Conservation (phyloP, 2,329 filamentous ascomycete species). For the Ploettnerulaceae sp. region DNA sequence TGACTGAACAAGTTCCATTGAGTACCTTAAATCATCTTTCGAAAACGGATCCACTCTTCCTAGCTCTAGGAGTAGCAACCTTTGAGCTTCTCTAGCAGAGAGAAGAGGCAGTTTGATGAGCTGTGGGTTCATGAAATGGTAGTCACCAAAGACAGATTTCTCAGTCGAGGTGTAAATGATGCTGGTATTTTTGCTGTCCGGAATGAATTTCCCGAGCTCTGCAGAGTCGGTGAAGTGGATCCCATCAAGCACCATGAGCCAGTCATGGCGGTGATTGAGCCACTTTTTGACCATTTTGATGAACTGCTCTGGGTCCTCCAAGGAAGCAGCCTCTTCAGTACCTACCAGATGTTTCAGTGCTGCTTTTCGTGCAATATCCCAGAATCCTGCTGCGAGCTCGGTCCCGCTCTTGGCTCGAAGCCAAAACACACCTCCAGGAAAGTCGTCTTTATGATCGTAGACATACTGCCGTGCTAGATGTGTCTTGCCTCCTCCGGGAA, state of each 20-base stretch:
- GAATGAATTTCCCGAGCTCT: constrained; percentile 56
- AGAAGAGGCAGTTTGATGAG: constrained; percentile 52
- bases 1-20: constrained; percentile 56
- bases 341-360: constrained; percentile 37
- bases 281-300: constrained; percentile 55
- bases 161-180: constrained; percentile 67
- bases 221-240: constrained; percentile 55
- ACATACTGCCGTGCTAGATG: constrained; percentile 65
- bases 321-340: constrained; percentile 31
- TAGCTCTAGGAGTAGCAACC: constrained; percentile 58
- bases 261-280: constrained; percentile 57
- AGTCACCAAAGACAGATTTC: constrained; percentile 49
- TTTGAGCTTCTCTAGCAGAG: constrained; percentile 51
- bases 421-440: constrained; percentile 66
- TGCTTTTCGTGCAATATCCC: constrained; percentile 58
- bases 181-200: constrained; percentile 55
- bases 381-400: constrained; percentile 57
- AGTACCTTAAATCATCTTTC: constrained; percentile 50
- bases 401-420: constrained; percentile 56
- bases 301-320: constrained; percentile 40
- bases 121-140: constrained; percentile 54
- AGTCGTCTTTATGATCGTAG: constrained; percentile 53
- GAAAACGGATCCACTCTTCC: constrained; percentile 50
- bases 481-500: constrained; percentile 64
- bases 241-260: constrained; percentile 65